Evolutionary conservation across 148 eudicot species (phyloP).

Genomic region (Talinum fruticosum): DNA sequence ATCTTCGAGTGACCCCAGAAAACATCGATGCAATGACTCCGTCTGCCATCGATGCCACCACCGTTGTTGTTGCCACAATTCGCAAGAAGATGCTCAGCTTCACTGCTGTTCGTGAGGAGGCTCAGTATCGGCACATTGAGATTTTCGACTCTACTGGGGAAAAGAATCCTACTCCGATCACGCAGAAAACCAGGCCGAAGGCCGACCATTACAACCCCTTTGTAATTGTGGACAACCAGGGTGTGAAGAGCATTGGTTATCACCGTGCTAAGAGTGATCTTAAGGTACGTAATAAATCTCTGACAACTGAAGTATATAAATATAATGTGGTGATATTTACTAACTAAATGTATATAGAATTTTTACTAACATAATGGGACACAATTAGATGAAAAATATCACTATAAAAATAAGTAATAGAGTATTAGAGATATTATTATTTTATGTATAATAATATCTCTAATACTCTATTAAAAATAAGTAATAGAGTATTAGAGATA

Average conservation of each 20-base stretch:
- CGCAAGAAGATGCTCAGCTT: background rate
- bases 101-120: background rate
- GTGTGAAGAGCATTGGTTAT: background rate
- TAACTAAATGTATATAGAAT: no score
- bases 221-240: background rate
- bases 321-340: no score
- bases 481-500: no score
- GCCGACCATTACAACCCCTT: constrained; percentile 19
- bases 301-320: background rate
- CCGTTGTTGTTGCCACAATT: background rate
- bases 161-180: background rate
- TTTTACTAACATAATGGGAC: no score
- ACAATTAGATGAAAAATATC: no score
- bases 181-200: background rate
- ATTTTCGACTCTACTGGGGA: background rate
- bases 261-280: background rate
- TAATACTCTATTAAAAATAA: no score
- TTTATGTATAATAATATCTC: no score
- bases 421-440: no score
- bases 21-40: constrained; percentile 8
- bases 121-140: background rate
- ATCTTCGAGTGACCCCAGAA: background rate
- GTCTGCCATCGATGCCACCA: background rate
- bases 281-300: no score
- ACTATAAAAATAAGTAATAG: no score